Conservation (phyloP, 2,329 filamentous ascomycete species). For the Arthrinium phaeospermum region DNA sequence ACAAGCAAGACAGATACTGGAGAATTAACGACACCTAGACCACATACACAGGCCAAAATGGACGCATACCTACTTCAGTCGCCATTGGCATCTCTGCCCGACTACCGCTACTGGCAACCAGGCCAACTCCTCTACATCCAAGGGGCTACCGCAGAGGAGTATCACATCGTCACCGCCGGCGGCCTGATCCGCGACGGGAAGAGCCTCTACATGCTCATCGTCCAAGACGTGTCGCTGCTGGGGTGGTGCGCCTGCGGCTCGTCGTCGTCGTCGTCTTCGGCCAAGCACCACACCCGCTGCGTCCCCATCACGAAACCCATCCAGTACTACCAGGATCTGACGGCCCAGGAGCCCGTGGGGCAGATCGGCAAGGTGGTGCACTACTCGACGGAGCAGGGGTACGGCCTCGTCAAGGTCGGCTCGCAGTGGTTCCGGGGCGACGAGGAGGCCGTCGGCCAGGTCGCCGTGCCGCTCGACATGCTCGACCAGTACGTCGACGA, state of each 20-base stretch:
- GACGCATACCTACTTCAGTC: conserved; percentile 24
- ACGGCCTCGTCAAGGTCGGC: conserved; percentile 23
- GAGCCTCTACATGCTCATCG: conserved; percentile 24
- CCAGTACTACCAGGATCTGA: conserved; percentile 18
- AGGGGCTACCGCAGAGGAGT: conserved; percentile 9
- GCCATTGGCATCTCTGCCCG: conserved; percentile 17
- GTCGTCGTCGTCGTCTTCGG: neutral
- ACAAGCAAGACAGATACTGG: neutral
- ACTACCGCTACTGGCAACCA: conserved; percentile 23
- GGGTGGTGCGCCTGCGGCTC: conserved; percentile 24
- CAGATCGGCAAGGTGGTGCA: conserved; percentile 24
- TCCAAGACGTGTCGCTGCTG: conserved; percentile 22
- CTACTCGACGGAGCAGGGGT: conserved; percentile 25
- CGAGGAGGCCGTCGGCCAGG: conserved; percentile 21
- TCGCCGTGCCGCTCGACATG: conserved; percentile 22
- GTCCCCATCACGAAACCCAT: conserved; percentile 18
- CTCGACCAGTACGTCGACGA: conserved; percentile 22
- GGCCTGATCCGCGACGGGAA: conserved; percentile 24
- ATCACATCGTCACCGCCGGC: conserved; percentile 24
- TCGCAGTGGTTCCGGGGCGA: conserved; percentile 21
- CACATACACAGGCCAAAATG: conserved; percentile 17
- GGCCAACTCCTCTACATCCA: conserved; percentile 23
- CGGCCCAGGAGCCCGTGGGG: conserved; percentile 20
- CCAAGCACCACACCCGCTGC: conserved; percentile 24
- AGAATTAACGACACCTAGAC: neutral